Conservation (phyloP, 2,329 filamentous ascomycete genomes). For the Fusarium sacchari region DNA sequence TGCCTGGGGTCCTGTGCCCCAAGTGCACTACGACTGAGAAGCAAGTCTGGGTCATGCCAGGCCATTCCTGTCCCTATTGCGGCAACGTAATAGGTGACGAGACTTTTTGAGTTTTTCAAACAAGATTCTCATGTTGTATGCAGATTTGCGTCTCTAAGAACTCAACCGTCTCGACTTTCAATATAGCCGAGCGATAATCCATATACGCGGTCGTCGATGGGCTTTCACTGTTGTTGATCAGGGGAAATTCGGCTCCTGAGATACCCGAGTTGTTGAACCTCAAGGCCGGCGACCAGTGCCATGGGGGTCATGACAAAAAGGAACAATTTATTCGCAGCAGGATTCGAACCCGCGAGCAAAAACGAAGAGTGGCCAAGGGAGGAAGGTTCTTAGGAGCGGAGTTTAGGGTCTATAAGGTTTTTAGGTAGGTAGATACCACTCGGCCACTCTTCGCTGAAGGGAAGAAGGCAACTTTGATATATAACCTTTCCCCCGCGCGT, state of each 20-base stretch:
- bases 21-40: neutral
- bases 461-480: neutral
- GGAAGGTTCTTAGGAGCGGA: neutral
- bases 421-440: slow-evolving; percentile 18
- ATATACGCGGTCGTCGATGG: accelerated
- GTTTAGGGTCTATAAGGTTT: neutral
- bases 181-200: no score
- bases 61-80: neutral
- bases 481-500: neutral
- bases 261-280: neutral
- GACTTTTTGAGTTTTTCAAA: accelerated
- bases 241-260: no score
- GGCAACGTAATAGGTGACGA: neutral
- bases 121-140: accelerated
- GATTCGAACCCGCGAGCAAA: slow-evolving; percentile 1
- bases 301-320: neutral
- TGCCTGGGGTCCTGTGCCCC: neutral
- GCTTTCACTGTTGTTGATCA: accelerated
- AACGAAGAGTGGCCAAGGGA: slow-evolving; percentile 3
- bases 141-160: neutral
- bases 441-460: slow-evolving; percentile 14
- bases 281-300: accelerated
- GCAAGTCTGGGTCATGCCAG: neutral
- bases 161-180: neutral
- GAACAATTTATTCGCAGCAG: neutral